Evolutionary conservation across 495 filamentous ascomycete species (phyloP), one percentile per base, ranked within the genome.

Genomic region (Neurospora tetraspora): DNA sequence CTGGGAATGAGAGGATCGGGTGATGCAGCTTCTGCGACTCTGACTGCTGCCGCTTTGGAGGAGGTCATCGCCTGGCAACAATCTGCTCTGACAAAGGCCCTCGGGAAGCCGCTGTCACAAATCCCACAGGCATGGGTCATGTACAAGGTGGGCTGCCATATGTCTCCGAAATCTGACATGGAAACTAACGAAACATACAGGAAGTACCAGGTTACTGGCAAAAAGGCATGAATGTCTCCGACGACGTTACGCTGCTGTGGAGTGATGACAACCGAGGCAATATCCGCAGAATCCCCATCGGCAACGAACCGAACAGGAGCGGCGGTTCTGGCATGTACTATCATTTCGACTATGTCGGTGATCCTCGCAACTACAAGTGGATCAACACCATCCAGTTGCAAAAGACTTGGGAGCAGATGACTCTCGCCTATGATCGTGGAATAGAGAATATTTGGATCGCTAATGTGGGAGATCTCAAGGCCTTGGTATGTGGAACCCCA

Each of bases 251-350:
- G 0, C 78, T 92, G 8, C 79, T 92, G 5, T 92, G 88, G 83
- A 85, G 88, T 1, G 90, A 92, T 75, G 90, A 92, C 77, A 92
- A 91, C 76, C 87, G 85, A 77, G 88, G 89, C 16, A 89, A 91
- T 78, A 83, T 89, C 65, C 85, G 86, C 34, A 81, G 89, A 27
- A 81, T 92, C 31, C 90, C 90, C 1, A 77, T 88, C 27, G 85
- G 74, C 3, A 84, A 86, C 71, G 90, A 92, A 75, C 85, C 80
- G 0, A 77, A 73, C 20, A 79, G 90, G 53, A 70, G 77, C 23
- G 88, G 88, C 9, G 88, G 90, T 9, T 86, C 89, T 42, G 89
- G 90, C 27, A 86, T 91, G 53, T 91, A 91, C 76, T 91, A 91
- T 72, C 89, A 91, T 76, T 87, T 90, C 72, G 89, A 92, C 76